Percentiles rank a stretch among this genome's conserved stretches.
Conservation (phyloP, 495 filamentous ascomycete genomes). For the Penicillium odoratum region DNA sequence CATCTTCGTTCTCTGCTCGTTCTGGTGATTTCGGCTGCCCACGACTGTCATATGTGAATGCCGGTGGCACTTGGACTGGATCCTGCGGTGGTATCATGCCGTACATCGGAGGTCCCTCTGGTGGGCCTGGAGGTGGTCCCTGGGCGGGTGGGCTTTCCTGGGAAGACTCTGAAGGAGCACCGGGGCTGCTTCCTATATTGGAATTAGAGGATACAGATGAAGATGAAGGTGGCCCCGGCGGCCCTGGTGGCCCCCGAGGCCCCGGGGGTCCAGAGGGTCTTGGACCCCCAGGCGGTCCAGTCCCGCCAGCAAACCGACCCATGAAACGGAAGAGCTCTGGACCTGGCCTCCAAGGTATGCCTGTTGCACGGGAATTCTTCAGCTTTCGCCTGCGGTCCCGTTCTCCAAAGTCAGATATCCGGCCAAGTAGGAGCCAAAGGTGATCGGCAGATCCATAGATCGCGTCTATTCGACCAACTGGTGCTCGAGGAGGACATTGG, state of each 20-base stretch:
- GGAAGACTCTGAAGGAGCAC: slow-evolving; percentile 8
- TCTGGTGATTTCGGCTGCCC: slow-evolving; percentile 19
- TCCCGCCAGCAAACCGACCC: slow-evolving; percentile 35
- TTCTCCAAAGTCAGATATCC: slow-evolving; percentile 77
- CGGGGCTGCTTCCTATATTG: slow-evolving; percentile 9
- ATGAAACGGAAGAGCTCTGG: slow-evolving; percentile 50
- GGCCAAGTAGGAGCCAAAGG: slow-evolving; percentile 76
- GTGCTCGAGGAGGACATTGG: slow-evolving; percentile 80
- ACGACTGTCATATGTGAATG: slow-evolving; percentile 33
- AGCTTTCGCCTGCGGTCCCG: slow-evolving; percentile 79
- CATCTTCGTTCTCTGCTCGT: slow-evolving; percentile 54
- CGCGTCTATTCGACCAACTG: slow-evolving; percentile 73
- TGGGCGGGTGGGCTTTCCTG: slow-evolving; percentile 13
- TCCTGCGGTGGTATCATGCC: slow-evolving; percentile 52
- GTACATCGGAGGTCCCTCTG: slow-evolving; percentile 45
- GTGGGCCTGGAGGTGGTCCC: neutral
- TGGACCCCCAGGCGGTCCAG: slow-evolving; percentile 28
- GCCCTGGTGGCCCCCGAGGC: slow-evolving; percentile 5
- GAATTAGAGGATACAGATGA: slow-evolving; percentile 19
- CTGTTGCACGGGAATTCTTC: slow-evolving; percentile 46
- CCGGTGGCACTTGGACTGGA: slow-evolving; percentile 40
- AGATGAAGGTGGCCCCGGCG: slow-evolving; percentile 14
- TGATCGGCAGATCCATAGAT: slow-evolving; percentile 88
- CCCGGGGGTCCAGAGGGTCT: slow-evolving; percentile 29
- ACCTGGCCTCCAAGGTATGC: slow-evolving; percentile 58